Evolutionary conservation across 2,329 filamentous ascomycete species (phyloP).

Genomic region (Hypoxylon sp.): DNA sequence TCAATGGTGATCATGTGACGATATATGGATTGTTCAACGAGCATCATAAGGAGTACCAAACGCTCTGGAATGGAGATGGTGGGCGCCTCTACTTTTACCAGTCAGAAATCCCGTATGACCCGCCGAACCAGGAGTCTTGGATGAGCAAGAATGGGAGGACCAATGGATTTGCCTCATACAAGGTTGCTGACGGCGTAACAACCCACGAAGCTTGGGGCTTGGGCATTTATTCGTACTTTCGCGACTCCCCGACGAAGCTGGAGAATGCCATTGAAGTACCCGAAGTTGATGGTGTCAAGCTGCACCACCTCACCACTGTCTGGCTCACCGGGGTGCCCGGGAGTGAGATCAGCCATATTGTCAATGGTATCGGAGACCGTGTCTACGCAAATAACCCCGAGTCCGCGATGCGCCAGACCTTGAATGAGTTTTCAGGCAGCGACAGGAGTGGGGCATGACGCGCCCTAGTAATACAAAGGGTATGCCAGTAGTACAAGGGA

Average conservation of each 20-base stretch:
- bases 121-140: constrained; percentile 50
- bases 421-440: constrained; percentile 45
- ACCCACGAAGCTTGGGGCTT: constrained; percentile 52
- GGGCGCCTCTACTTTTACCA: constrained; percentile 54
- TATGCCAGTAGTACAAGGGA: not conserved
- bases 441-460: constrained; percentile 8
- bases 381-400: constrained; percentile 50
- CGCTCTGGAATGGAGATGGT: constrained; percentile 51
- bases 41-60: constrained; percentile 52
- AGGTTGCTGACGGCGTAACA: constrained; percentile 49
- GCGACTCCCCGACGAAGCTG: constrained; percentile 51
- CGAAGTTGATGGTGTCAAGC: constrained; percentile 42
- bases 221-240: constrained; percentile 53
- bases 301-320: constrained; percentile 52
- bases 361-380: constrained; percentile 48
- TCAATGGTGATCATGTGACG: constrained; percentile 51
- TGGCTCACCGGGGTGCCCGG: constrained; percentile 50
- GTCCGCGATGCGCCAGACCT: constrained; percentile 51
- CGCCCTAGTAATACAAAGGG: constrained; percentile 1
- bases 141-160: constrained; percentile 41
- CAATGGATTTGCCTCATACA: constrained; percentile 53
- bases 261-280: constrained; percentile 53
- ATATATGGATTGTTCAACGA: constrained; percentile 54
- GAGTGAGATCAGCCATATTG: constrained; percentile 51
- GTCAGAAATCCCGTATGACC: constrained; percentile 53